Evolutionary conservation across 2,329 filamentous ascomycete species (phyloP).

Genomic region (Elsinoe batatas): DNA sequence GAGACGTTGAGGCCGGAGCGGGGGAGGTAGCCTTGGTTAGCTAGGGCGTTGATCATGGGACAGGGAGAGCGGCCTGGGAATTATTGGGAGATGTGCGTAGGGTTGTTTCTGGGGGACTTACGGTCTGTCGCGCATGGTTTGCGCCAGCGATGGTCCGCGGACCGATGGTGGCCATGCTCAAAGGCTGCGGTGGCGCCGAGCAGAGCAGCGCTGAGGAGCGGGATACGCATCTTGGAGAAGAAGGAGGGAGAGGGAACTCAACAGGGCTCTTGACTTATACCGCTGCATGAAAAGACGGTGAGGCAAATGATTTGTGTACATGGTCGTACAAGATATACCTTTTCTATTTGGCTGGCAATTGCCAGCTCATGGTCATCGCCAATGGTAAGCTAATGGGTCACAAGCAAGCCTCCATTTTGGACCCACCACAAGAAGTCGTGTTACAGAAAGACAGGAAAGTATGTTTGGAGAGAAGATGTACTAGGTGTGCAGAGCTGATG

Average conservation of each 20-base stretch:
- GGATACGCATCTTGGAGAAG: neutral
- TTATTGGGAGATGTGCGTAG: neutral
- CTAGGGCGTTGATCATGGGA: constrained; percentile 20
- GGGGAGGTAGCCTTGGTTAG: constrained; percentile 21
- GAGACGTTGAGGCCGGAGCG: constrained; percentile 16
- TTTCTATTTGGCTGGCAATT: neutral
- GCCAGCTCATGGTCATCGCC: neutral
- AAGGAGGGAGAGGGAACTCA: neutral
- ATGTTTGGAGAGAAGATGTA: no score
- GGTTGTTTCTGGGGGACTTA: neutral
- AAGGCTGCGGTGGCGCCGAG: neutral
- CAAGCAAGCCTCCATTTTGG: neutral
- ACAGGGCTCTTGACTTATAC: neutral
- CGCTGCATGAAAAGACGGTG: neutral
- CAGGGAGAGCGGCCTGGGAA: constrained; percentile 22
- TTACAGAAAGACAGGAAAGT: no score
- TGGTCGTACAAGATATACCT: neutral
- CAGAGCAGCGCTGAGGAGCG: neutral
- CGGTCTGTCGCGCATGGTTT: neutral
- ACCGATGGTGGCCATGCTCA: neutral
- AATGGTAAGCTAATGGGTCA: neutral
- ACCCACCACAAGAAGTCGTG: no score
- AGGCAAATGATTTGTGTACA: neutral
- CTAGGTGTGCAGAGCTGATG: no score
- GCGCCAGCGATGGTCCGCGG: neutral